Percentiles rank a stretch among this genome's conserved stretches.
These are phyloP conservation scores for Starmerella ratchasimensis DNA, from an alignment of 805 yeast species.

Conservation along the genomic window DNA sequence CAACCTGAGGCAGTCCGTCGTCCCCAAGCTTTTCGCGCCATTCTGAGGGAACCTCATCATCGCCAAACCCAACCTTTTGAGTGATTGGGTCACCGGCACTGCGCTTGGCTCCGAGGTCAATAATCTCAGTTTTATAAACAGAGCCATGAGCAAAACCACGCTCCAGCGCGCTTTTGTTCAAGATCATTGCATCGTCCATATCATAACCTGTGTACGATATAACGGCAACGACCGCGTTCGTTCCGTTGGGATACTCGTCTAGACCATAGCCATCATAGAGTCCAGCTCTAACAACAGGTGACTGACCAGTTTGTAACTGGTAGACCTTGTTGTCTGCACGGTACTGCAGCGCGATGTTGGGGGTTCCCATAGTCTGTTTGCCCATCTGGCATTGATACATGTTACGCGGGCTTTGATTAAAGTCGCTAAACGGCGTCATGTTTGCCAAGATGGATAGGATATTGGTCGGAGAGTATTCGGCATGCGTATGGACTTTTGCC, in stretches of 20 bases:
- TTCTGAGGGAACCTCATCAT: conserved; percentile 78
- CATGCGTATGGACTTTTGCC: conserved; percentile 72
- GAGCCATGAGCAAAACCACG: conserved; percentile 97
- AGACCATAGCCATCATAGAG: conserved; percentile 91
- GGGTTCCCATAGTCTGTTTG: conserved; percentile 99
- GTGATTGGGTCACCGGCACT: conserved; percentile 89
- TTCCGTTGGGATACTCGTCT: conserved; percentile 98
- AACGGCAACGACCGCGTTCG: conserved; percentile 96
- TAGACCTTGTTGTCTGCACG: conserved; percentile 91
- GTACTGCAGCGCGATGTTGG: conserved; percentile 86
- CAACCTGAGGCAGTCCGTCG: conserved; percentile 87
- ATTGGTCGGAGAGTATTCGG: conserved; percentile 89
- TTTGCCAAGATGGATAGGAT: conserved; percentile 89
- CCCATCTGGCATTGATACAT: conserved; percentile 99
- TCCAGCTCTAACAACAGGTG: conserved; percentile 90
- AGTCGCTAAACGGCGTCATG: conserved; percentile 94
- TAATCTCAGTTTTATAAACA: conserved; percentile 85
- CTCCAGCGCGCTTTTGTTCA: conserved; percentile 93
- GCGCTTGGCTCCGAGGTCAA: conserved; percentile 64
- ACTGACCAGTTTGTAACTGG: conserved; percentile 87
- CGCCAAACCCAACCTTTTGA: conserved; percentile 88
- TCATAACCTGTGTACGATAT: conserved; percentile 98
- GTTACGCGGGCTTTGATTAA: conserved; percentile 97
- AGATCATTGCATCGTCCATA: conserved; percentile 99
- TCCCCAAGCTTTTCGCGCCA: conserved; percentile 82